Conservation (phyloP, 805 yeast species). For the Hanseniaspora jakobsenii region DNA sequence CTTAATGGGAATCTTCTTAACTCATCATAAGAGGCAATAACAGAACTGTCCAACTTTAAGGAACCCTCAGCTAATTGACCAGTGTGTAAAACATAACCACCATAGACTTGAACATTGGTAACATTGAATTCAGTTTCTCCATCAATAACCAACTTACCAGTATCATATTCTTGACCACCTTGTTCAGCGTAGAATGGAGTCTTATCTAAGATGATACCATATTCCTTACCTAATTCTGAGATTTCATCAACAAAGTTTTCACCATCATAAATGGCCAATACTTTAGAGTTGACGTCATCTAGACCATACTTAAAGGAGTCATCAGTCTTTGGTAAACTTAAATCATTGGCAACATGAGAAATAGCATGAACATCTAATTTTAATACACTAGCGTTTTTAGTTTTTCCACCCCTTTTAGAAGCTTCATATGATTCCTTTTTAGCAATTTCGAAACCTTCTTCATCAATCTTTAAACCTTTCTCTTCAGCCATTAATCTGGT, state of each 20-base stretch:
- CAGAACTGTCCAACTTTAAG: slow-evolving; percentile 52
- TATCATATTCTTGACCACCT: slow-evolving; percentile 98
- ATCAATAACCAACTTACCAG: slow-evolving; percentile 84
- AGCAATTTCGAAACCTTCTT: slow-evolving; percentile 83
- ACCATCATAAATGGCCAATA: slow-evolving; percentile 18
- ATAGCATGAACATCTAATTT: slow-evolving; percentile 88
- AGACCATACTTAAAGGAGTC: slow-evolving; percentile 67
- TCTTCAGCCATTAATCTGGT: slow-evolving; percentile 98
- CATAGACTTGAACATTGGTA: slow-evolving; percentile 81
- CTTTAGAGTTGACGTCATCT: slow-evolving; percentile 51
- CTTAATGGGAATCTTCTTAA: slow-evolving; percentile 91
- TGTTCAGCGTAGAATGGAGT: slow-evolving; percentile 97
- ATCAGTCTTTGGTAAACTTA: slow-evolving; percentile 61
- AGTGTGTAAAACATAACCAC: slow-evolving; percentile 91
- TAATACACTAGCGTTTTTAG: slow-evolving; percentile 45
- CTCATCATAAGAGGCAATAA: slow-evolving; percentile 83
- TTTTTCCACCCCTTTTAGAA: slow-evolving; percentile 73
- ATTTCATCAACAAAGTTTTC: slow-evolving; percentile 27
- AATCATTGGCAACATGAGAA: slow-evolving; percentile 51
- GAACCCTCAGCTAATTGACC: slow-evolving; percentile 73
- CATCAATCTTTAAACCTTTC: slow-evolving; percentile 84
- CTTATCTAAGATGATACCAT: slow-evolving; percentile 74
- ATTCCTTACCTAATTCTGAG: slow-evolving; percentile 38
- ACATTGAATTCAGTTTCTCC: slow-evolving; percentile 81
- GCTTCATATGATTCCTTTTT: slow-evolving; percentile 85